A percentile compares a stretch with the other conserved stretches of the same genome.
Evolutionary conservation across 805 yeast species (phyloP).

Genomic region (Starmerella bombi): DNA sequence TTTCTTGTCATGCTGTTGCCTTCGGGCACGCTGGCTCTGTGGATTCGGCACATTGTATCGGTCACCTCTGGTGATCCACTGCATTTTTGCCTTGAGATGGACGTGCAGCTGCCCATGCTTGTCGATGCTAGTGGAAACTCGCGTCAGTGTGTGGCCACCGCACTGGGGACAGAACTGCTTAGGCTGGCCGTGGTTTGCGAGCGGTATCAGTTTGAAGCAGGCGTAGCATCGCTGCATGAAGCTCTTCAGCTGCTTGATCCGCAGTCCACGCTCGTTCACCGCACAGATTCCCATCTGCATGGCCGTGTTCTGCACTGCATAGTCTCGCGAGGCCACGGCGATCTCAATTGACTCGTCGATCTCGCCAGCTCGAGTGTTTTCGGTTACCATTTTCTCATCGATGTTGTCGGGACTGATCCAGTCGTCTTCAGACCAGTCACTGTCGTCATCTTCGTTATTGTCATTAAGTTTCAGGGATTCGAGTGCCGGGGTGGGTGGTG

Average conservation of each 20-base stretch:
- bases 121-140: constrained; percentile 77
- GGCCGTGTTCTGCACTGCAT: constrained; percentile 92
- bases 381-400: constrained; percentile 53
- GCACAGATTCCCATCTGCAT: constrained; percentile 79
- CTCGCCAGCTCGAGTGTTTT: constrained; percentile 45
- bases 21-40: constrained; percentile 61
- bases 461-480: background rate
- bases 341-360: constrained; percentile 41
- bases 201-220: constrained; percentile 71
- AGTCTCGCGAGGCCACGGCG: constrained; percentile 89
- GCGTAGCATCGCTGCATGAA: constrained; percentile 97
- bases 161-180: constrained; percentile 88
- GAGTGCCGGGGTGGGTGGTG: background rate
- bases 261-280: constrained; percentile 76
- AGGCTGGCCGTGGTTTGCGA: constrained; percentile 49
- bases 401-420: constrained; percentile 92
- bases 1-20: constrained; percentile 64
- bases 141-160: constrained; percentile 80
- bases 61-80: constrained; percentile 86
- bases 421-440: constrained; percentile 70
- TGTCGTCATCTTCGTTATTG: constrained; percentile 37
- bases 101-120: constrained; percentile 70
- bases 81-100: constrained; percentile 79
- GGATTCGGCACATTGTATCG: constrained; percentile 78
- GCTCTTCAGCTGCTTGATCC: constrained; percentile 71